Evolutionary conservation across 805 yeast genomes (phyloP), one percentile per base, ranked within the genome.

Genomic region (Zygotorulaspora florentina): DNA sequence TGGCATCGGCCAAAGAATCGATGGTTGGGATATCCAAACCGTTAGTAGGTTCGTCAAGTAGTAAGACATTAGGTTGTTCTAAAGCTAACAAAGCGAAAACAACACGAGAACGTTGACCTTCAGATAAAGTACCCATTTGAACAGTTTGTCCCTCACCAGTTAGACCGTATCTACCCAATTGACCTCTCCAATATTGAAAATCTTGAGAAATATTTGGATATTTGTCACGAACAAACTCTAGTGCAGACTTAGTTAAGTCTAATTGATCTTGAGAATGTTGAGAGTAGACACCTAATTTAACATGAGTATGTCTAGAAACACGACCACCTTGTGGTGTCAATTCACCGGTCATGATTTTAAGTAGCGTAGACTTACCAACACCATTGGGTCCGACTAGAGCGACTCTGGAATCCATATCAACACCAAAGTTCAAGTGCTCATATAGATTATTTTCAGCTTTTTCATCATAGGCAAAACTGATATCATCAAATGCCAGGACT

Each of bases 81-180:
- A 93, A 77, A 42, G 99, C 99, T 64, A 93, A 79, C 57, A 93
- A 75, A 9, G 98, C 98, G 65, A 93, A 93, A 46, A 93, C 99
- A 57, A 93, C 99, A 74, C 99, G 85, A 55, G 98, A 91, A 76
- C 98, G 86, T 79, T 93, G 99, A 70, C 99, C 99, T 77, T 93
- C 99, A 15, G 97, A 90, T 55, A 93, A 73, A 13, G 99, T 93
- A 58, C 96, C 98, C 98, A 93, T 93, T 68, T 88, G 90, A 36
- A 96, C 87, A 46, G 98, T 93, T 77, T 93, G 99, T 53, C 91
- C 95, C 74, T 93, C 98, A 74, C 99, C 99, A 53, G 98, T 91
- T 64, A 93, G 80, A 72, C 99, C 99, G 65, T 85, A 93, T 72
- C 97, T 87, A 65, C 99, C 99, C 61, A 93, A 78, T 74, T 91